These are phyloP conservation scores for Gloeostereum incarnatum DNA, from an alignment of 768 basidiomycete genomes.

Conservation along the genomic window DNA sequence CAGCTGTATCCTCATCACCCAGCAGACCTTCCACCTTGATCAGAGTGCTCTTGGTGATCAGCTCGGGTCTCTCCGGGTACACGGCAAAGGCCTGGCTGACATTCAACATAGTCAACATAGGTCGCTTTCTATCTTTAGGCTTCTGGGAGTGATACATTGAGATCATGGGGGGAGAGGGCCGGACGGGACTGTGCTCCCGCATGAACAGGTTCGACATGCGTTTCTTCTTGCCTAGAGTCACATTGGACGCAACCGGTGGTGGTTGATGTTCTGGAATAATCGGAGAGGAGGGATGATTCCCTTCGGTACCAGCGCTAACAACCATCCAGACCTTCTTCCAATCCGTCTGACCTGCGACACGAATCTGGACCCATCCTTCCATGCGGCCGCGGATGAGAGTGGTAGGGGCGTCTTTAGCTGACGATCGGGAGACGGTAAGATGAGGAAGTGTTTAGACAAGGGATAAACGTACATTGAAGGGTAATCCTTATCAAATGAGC, in stretches of 20 bases:
- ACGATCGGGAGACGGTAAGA: neutral
- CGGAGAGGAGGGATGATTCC: constrained; percentile 14
- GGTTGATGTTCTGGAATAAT: constrained; percentile 13
- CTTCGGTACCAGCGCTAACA: constrained; percentile 39
- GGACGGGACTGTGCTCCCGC: constrained; percentile 25
- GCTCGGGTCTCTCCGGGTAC: constrained; percentile 90
- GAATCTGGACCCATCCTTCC: constrained; percentile 88
- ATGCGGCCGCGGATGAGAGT: constrained; percentile 64
- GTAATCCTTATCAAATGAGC: constrained; percentile 84
- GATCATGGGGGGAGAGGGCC: constrained; percentile 29
- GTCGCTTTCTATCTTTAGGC: constrained; percentile 64
- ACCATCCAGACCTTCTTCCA: constrained; percentile 92
- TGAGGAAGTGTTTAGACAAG: constrained; percentile 1
- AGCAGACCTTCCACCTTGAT: constrained; percentile 88
- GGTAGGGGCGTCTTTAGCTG: constrained; percentile 44
- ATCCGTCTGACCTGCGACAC: constrained; percentile 94
- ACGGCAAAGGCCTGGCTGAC: constrained; percentile 88
- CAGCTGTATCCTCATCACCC: constrained; percentile 67
- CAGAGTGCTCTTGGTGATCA: constrained; percentile 82
- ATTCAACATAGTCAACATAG: constrained; percentile 58
- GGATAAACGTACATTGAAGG: constrained; percentile 29
- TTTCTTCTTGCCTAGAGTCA: constrained; percentile 26
- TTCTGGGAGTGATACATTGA: constrained; percentile 56
- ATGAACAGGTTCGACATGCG: constrained; percentile 68
- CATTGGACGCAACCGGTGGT: constrained; percentile 7